Evolutionary conservation across 176 grass and related monocot genomes (phyloP), one percentile per base, ranked within the genome.

Genomic region (Puccinellia tenuiflora): DNA sequence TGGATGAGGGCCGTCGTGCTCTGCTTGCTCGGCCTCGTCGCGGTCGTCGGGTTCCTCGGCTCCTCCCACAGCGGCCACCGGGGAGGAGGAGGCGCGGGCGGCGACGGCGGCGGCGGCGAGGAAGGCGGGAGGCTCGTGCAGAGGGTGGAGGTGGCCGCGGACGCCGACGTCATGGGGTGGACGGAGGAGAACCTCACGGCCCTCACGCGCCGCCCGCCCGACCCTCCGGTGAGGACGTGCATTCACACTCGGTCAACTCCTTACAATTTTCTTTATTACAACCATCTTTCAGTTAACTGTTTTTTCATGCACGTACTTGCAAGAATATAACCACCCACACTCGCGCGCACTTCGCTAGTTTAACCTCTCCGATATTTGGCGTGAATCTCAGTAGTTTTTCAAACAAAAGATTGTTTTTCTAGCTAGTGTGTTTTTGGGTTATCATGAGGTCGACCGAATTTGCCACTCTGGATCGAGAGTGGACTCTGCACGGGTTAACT

Each of bases 1-100:
- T 90, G 88, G 88, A 90, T 87, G 88, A 86, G 88, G 84, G 84
- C 0, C 80, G 22, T 43, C 79, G 80, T 90, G 80, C 74, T 90
- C 12, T 90, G 88, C 84, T 80, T 90, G 48, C 88, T 90, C 80
- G 59, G 75, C 84, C 84, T 90, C 80, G 80, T 84, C 75, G 80
- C 80, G 17, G 50, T 90, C 75, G 35, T 90, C 80, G 80, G 88
- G 0, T 76, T 90, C 80, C 22, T 90, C 14, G 80, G 79, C 68
- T 87, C 88, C 11, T 47, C 68, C 2, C 68, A 71, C 22, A 3
- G 39, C 68, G 38, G 42, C 22, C 88, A 57, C 33, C 88, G 84
- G 6, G 80, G 84, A 61, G 83, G 51, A 17, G 21, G 25, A 9
- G 42, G 9, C 0, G 25, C 1, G 0, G 59, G 1, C 9, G 82